Evolutionary conservation across 2,329 filamentous ascomycete genomes (phyloP).

Genomic region (Curvularia sp.): DNA sequence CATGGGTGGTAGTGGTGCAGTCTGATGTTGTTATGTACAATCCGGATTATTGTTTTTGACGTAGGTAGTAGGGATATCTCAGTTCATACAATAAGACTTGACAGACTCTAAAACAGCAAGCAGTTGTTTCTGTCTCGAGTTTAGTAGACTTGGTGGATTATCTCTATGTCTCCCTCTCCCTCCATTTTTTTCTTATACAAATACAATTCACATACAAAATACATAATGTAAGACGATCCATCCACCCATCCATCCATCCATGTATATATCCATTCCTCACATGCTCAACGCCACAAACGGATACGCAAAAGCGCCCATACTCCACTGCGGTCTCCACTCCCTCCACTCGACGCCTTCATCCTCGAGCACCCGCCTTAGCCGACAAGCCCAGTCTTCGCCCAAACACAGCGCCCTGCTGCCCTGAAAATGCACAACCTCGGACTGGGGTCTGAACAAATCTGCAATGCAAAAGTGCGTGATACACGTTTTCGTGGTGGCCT

Average conservation of each 20-base stretch:
- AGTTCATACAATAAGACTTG: not conserved
- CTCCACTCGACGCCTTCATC: not conserved
- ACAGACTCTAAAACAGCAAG: too few species aligned
- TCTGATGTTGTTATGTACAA: not conserved
- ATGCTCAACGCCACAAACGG: conserved; percentile 23
- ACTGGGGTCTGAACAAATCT: not conserved
- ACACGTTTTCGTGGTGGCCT: not conserved
- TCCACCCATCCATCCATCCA: not conserved
- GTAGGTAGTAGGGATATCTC: not conserved
- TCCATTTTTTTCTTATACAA: not conserved
- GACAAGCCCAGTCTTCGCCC: conserved; percentile 14
- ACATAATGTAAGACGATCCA: not conserved
- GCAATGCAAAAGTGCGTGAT: not conserved
- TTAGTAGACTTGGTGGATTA: not conserved
- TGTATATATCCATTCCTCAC: not conserved
- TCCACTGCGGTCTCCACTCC: conserved; percentile 28
- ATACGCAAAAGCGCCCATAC: conserved; percentile 30
- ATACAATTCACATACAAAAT: not conserved
- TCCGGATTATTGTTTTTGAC: not conserved
- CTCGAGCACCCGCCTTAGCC: conserved; percentile 13
- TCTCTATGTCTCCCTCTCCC: not conserved
- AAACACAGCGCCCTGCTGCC: not conserved
- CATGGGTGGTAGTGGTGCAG: not conserved
- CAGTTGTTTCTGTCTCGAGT: too few species aligned
- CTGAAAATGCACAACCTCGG: not conserved